A percentile compares a stretch with the other conserved stretches of the same genome.
These are phyloP conservation scores for Candida krabiensis DNA, from an alignment of 805 yeast species.

Conservation along the genomic window DNA sequence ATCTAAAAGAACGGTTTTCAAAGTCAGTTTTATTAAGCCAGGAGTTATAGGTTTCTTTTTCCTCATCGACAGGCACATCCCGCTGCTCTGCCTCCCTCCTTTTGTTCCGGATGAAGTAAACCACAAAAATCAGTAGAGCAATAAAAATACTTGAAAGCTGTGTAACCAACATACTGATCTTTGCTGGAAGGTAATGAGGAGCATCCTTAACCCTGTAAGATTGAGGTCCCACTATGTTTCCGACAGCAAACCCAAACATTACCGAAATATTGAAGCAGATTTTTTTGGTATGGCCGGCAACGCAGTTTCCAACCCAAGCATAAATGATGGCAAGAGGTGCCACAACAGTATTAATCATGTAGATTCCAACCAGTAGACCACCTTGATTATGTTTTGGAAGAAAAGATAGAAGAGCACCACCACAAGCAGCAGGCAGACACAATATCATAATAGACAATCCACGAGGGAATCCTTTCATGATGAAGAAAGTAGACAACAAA, in stretches of 20 bases:
- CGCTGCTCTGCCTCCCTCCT: conserved; percentile 41
- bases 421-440: conserved; percentile 49
- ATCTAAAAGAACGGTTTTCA: conserved; percentile 56
- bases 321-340: conserved; percentile 47
- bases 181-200: conserved; percentile 59
- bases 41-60: conserved; percentile 42
- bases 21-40: conserved; percentile 53
- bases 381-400: conserved; percentile 27
- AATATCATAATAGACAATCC: conserved; percentile 25
- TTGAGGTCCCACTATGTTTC: conserved; percentile 63
- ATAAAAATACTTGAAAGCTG: conserved; percentile 48
- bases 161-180: conserved; percentile 51
- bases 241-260: conserved; percentile 56
- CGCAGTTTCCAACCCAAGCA: conserved; percentile 62
- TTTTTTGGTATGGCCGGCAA: conserved; percentile 62
- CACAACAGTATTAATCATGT: conserved; percentile 25
- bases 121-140: conserved; percentile 42
- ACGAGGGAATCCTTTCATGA: conserved; percentile 21
- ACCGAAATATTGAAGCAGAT: conserved; percentile 53
- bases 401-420: conserved; percentile 41
- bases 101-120: conserved; percentile 50
- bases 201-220: conserved; percentile 50
- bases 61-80: conserved; percentile 24
- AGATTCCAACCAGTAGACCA: conserved; percentile 28
- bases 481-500: conserved; percentile 23